Base-by-base conservation (phyloP, 208 protist species). In the Trypanosoma rangeli region DNA sequence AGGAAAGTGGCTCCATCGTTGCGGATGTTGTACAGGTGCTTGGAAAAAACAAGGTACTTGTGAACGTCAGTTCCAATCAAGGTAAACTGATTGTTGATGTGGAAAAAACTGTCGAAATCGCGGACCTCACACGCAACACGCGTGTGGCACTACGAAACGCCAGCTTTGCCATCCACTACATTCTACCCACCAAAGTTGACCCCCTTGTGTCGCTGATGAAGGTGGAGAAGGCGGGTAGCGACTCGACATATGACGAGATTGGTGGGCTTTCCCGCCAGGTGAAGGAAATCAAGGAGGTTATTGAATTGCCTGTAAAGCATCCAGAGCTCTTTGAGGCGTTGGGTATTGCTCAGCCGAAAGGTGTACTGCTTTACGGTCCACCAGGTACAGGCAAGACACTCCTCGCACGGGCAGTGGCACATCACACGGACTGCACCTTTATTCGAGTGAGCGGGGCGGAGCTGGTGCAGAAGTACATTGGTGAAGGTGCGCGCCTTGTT, bases 401-500 rank as follows among this genome's bases (percentile, higher is more conserved):
- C n/a, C 80, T 99, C 33, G 98, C 98, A 0, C 93, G 98, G 67
- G 98, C 98, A 0, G 99, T 99, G 24, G 98, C 99, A 2, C 98
- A 99, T 78, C 98, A 99, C 93, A 99, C 98, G 0, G 97, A 98
- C 24, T 98, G 94, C 81, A 97, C 90, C 31, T 99, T 99, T 80
- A 99, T 99, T 76, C 96, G 99, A 50, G 99, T 99, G 5, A 99
- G 97, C 57, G 99, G 99, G 24, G 97, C 97, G 33, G 99, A 99
- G 87, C 89, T 99, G 55, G 99, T 99, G 66, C 99, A 99, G 78
- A 99, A 99, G 87, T 99, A 99, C 91, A 99, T 99, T 80, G 99
- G 99, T 64, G 99, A 99, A 82, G 99, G 99, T 53, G 95, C 97
- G 24, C 84, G 99, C 50, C 99, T 99, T 97, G 99, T 99, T 54